Conservation (phyloP, 2,329 filamentous ascomycete species). For the Trichoderma polysporum region DNA sequence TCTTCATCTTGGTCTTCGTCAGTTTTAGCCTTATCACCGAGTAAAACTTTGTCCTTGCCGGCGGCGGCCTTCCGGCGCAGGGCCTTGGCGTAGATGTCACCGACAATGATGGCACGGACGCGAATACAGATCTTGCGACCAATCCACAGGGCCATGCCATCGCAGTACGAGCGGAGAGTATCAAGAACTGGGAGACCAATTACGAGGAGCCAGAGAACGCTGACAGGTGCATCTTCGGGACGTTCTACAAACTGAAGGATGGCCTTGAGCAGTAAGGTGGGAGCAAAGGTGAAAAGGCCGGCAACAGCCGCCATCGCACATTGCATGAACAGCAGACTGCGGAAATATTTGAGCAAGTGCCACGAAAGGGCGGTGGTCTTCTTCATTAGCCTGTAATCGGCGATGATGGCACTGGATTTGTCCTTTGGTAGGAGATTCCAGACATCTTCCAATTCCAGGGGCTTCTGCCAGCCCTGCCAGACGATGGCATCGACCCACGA, state of each 20-base stretch:
- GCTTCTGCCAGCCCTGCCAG: constrained; percentile 81
- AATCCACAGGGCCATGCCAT: constrained; percentile 87
- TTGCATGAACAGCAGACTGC: constrained; percentile 70
- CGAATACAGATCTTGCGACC: constrained; percentile 93
- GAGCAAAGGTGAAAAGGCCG: constrained; percentile 84
- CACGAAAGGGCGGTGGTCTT: constrained; percentile 76
- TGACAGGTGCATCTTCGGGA: constrained; percentile 70
- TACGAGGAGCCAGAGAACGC: constrained; percentile 94
- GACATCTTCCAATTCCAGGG: constrained; percentile 78
- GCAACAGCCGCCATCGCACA: constrained; percentile 76
- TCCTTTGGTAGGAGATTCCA: constrained; percentile 90
- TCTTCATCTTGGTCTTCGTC: constrained; percentile 34
- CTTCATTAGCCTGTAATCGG: constrained; percentile 80
- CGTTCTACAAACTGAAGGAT: constrained; percentile 94
- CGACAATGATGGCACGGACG: constrained; percentile 90
- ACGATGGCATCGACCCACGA: constrained; percentile 88
- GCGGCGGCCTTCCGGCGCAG: constrained; percentile 86
- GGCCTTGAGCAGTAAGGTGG: constrained; percentile 84
- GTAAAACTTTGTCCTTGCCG: constrained; percentile 70
- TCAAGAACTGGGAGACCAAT: constrained; percentile 85
- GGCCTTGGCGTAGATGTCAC: constrained; percentile 96
- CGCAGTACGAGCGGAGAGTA: constrained; percentile 74
- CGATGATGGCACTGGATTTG: constrained; percentile 78
- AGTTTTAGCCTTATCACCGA: constrained; percentile 46
- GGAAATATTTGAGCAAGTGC: constrained; percentile 85